A percentile compares a stretch with the other conserved stretches of the same genome.
Conservation (phyloP, 108 stramenopile genomes). For the Epithemia pelagica region DNA sequence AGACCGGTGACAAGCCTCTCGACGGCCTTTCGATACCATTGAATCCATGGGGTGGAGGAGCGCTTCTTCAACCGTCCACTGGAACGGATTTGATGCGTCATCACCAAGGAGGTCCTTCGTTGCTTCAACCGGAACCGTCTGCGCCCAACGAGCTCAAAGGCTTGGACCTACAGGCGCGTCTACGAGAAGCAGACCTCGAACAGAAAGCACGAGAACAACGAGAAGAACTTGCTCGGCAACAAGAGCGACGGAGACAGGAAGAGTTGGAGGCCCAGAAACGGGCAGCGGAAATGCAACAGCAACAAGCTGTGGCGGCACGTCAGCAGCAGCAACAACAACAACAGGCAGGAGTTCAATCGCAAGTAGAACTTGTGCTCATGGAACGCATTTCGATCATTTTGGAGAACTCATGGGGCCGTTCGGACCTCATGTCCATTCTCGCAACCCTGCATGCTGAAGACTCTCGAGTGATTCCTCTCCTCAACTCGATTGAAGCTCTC, state of each 20-base stretch:
- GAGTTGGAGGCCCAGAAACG: slow-evolving; percentile 40
- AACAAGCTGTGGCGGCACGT: slow-evolving; percentile 45
- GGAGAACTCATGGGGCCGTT: slow-evolving; percentile 82
- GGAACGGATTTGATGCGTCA: slow-evolving; percentile 4
- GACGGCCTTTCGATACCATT: slow-evolving; percentile 37
- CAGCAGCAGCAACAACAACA: slow-evolving; percentile 37
- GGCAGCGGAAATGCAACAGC: slow-evolving; percentile 23
- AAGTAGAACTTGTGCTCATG: slow-evolving; percentile 81
- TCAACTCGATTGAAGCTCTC: slow-evolving; percentile 61
- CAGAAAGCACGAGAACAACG: slow-evolving; percentile 29
- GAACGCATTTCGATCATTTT: slow-evolving; percentile 78
- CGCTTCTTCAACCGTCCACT: slow-evolving; percentile 12
- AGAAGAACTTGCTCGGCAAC: slow-evolving; percentile 26
- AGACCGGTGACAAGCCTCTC: slow-evolving; percentile 16
- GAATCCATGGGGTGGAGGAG: slow-evolving; percentile 65
- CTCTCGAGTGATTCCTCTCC: slow-evolving; percentile 68
- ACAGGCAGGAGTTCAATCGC: slow-evolving; percentile 49
- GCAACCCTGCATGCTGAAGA: slow-evolving; percentile 77
- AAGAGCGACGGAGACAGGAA: slow-evolving; percentile 54
- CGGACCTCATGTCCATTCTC: slow-evolving; percentile 73
- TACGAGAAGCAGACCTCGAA: slow-evolving; percentile 23
- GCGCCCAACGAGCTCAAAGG: slow-evolving; percentile 18
- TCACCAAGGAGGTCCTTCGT: slow-evolving; percentile 1
- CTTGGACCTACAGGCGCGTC: slow-evolving; percentile 33
- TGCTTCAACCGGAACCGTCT: slow-evolving; percentile 4